These are phyloP conservation scores for Talaromyces sp. DNA, from an alignment of 2,329 filamentous ascomycete species.

Conservation along the genomic window DNA sequence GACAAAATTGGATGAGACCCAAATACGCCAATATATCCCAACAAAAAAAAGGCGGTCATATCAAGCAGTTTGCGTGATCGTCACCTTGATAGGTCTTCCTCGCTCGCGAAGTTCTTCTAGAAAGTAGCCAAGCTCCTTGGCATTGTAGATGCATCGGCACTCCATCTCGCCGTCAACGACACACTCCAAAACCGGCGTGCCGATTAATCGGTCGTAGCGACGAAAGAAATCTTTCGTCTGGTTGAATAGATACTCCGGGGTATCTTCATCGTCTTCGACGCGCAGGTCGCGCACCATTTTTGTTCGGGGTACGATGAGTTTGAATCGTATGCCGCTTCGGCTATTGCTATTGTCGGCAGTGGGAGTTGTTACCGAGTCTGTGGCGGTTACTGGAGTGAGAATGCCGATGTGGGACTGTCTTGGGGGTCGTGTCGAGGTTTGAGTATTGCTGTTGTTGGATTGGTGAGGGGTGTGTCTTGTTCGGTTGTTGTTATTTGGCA, in stretches of 20 bases:
- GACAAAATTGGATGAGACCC: no score
- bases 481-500: no score
- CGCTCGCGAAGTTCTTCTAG: constrained; percentile 9
- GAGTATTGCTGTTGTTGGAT: no score
- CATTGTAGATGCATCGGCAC: constrained; percentile 11
- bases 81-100: constrained; percentile 2
- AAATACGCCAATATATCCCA: no score
- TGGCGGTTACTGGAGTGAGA: no score
- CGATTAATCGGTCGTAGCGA: constrained; percentile 4
- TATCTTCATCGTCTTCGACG: constrained; percentile 3
- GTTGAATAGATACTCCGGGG: constrained; percentile 5
- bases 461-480: no score
- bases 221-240: constrained; percentile 7
- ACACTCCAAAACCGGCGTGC: constrained; percentile 3
- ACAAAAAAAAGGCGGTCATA: no score
- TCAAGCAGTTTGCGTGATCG: constrained; percentile 8
- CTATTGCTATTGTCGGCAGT: no score
- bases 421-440: no score
- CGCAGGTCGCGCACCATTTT: constrained; percentile 9
- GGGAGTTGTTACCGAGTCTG: no score
- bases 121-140: constrained; percentile 8
- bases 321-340: background rate
- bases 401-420: no score
- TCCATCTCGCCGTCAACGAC: constrained; percentile 9
- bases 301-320: background rate